Base-by-base conservation (phyloP, 2,329 filamentous ascomycete species). In the Colletotrichum lupini region DNA sequence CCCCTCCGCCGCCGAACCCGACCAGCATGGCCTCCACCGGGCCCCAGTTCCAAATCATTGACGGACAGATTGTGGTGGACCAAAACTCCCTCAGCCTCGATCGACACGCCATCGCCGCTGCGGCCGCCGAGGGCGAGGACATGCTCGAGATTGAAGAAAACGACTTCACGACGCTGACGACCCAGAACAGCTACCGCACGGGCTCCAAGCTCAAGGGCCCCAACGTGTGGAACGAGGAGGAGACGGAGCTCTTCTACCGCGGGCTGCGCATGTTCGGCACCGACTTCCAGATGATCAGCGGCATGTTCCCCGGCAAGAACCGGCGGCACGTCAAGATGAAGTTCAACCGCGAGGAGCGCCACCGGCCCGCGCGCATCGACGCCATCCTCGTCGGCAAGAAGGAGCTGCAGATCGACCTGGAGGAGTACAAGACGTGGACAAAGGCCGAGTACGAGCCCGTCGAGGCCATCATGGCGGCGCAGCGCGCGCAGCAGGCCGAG, bases 251-350 rank as follows among this genome's bases (percentile, higher is more conserved):
- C 57, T 97, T 97, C 83, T 97, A 95, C 84, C 88, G 92, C 32
- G 92, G 91, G 1, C 86, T 97, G 2, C 84, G 87, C 70, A 93
- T 92, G 87, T 95, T 95, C 78, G 94, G 94, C 68, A 96, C 93
- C 1, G 94, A 96, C 80, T 97, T 97, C 79, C 89, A 92, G 80
- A 94, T 94, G 83, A 95, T 97, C 77, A 88, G 90, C 72, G 90
- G 90, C 77, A 91, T 95, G 88, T 95, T 97, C 78, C 89, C 91
- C 1, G 88, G 89, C 75, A 91, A 92, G 78, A 93, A 89, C 73
- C 88, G 94, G 22, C 89, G 92, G 37, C 91, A 94, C 80, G 88
- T 97, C 83, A 96, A 96, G 84, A 88, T 92, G 76, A 97, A 97
- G 80, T 97, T 94, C 83, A 93, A 92, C 77, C 91, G 92, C 74